A percentile compares a stretch with the other conserved stretches of the same genome.
These are phyloP conservation scores for Rhododendron mucronatum DNA, from an alignment of 148 eudicot genomes.

Conservation along the genomic window DNA sequence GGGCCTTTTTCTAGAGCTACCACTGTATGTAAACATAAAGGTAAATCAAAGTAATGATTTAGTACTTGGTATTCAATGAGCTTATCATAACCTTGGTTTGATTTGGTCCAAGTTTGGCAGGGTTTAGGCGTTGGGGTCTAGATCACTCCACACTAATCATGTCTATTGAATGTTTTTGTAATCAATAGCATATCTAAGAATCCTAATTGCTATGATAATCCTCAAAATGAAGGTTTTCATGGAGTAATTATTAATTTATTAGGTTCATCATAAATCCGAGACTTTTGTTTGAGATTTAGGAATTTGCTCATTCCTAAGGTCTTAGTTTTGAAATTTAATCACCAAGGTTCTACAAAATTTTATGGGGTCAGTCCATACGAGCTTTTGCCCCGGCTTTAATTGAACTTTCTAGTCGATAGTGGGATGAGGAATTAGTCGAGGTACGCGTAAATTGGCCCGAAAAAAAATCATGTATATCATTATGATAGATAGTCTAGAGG, in stretches of 20 bases:
- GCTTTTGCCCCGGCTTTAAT: not conserved
- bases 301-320: too few relatives aligned
- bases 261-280: too few relatives aligned
- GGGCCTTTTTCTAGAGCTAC: not conserved
- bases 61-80: conserved; percentile 10
- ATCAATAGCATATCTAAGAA: not conserved
- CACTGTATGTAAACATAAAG: not conserved
- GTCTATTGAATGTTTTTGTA: not conserved
- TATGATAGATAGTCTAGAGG: too few relatives aligned
- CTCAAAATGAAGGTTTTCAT: not conserved
- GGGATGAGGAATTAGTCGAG: not conserved
- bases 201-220: not conserved
- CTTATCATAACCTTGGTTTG: conserved; percentile 13
- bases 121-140: not conserved
- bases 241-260: too few relatives aligned
- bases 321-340: too few relatives aligned
- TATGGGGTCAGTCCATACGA: not conserved
- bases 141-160: not conserved
- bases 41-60: not conserved
- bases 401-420: not conserved
- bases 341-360: too few relatives aligned
- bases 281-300: not conserved
- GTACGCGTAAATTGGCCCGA: not conserved
- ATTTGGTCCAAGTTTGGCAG: not conserved
- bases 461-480: not conserved